Evolutionary conservation across 441 rosid species (phyloP), one percentile per base, ranked within the genome.

Genomic region (Codiaeum variegatum): DNA sequence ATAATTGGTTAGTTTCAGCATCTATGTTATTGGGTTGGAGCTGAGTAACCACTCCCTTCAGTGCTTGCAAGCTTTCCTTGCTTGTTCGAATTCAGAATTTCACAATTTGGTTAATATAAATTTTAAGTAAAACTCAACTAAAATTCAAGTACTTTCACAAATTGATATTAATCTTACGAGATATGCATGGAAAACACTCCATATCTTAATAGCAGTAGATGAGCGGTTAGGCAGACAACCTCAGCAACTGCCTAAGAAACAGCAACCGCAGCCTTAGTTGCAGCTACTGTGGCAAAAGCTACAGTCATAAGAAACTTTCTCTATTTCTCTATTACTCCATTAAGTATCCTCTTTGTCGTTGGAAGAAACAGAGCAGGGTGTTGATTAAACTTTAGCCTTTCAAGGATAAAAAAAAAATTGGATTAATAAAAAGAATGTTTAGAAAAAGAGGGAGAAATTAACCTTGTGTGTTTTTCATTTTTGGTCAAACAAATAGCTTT

Each of bases 161-260:
- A 38, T 38, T 47, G n/a, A 16, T 47, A 19, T 51, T n/a, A n/a
- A 51, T 8, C 95, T 86, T 71, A 94, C 98, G 85, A 92, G 87
- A 81, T 88, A 82, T 66, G 85, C 93, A 46, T 96, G 87, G 78
- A 90, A 94, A 70, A 84, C 83, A 63, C 89, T 86, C 79, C 92
- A 97, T 80, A 94, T 88, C 80, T 75, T 84, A 70, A 79, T 85
- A 71, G 98, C 98, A 78, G 97, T 90, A 32, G 88, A 81, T 63
- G 83, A 71, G 19, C 80, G 0, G 92, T 86, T 64, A 91, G 88
- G 11, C 89, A 81, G 58, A 94, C 96, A 74, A 91, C 91, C 81
- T 90, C 95, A 23, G 96, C 97, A 0, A 97, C 98, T 0, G 96
- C 96, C 15, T 82, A 84, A 28, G 98, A 97, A 1, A 96, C 93